Evolutionary conservation across 1,284 basidiomycete species (phyloP), one percentile per base, ranked within the genome.

Genomic region (Ganoderma boninense): DNA sequence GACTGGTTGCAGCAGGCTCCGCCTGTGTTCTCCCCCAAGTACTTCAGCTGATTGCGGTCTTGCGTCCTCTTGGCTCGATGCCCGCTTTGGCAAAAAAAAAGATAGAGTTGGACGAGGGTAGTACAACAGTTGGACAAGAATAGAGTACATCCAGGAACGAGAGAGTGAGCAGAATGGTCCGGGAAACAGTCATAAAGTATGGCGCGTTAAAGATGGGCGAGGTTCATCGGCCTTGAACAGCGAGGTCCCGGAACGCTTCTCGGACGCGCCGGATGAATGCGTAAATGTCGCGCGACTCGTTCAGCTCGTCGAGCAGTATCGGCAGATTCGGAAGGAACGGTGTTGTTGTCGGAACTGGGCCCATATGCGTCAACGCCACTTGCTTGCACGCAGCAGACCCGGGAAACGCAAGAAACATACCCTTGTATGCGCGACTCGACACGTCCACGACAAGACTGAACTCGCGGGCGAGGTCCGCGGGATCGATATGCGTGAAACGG

Each of bases 391-490:
- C n/a, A 43, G 13, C 23, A 2, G 38, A 5, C 5, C 26, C 6
- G 11, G 60, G 11, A 14, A 11, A 40, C 14, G 2, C 7, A 56
- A 1, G 10, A 52, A n/a, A 76, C 85, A 65, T 66, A 95, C 95
- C 92, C 84, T 87, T 87, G 76, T 95, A 96, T 2, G 82, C 79
- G 14, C 82, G 80, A 11, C 82, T 80, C 0, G 91, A 89, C 20
- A 95, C 84, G 76, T 97, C 94, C 35, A 97, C 79, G 0, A 96
- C 90, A 68, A 97, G 85, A 66, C 87, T 91, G 73, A 91, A 95
- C 75, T 95, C 93, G 42, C 87, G 84, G 18, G 86, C 65, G 8
- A 64, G 84, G 67, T 92, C 87, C 0, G 82, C 75, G 2, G 86
- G 83, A 76, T 94, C 92, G 56, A 96, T 80, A 66, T 89, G 82